phyloP scores from a whole-genome alignment of 2,329 filamentous ascomycete species.

The Pseudogymnoascus sp. region DNA sequence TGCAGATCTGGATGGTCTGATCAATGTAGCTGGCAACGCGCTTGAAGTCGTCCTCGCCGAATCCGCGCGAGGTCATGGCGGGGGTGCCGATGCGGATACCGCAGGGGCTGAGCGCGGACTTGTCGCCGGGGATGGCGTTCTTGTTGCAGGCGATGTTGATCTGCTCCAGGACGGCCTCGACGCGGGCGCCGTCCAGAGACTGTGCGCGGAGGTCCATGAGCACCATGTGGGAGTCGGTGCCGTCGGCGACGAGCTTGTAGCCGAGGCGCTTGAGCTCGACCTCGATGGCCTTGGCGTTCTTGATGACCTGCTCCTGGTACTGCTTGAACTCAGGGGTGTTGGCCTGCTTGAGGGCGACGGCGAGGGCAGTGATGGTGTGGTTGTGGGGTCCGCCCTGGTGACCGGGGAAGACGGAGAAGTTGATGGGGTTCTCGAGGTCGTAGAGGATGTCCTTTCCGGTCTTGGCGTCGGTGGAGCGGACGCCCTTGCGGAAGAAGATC shows the following conservation, averaged over 20 bases:
- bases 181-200: conserved; percentile 82
- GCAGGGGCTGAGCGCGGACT: conserved; percentile 87
- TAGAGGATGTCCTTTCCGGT: conserved; percentile 83
- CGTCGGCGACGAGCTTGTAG: conserved; percentile 90
- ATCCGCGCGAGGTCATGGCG: conserved; percentile 94
- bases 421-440: conserved; percentile 92
- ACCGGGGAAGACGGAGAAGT: conserved; percentile 97
- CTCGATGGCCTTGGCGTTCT: conserved; percentile 89
- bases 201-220: conserved; percentile 86
- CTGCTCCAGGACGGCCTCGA: conserved; percentile 92
- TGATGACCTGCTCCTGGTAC: conserved; percentile 87
- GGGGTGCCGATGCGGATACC: conserved; percentile 95
- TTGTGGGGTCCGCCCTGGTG: conserved; percentile 99
- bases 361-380: conserved; percentile 96
- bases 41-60: conserved; percentile 86
- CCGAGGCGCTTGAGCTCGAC: conserved; percentile 74
- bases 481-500: conserved; percentile 99
- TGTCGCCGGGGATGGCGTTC: conserved; percentile 96
- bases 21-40: conserved; percentile 86
- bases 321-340: conserved; percentile 81
- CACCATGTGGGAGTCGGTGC: conserved; percentile 97
- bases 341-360: conserved; percentile 92
- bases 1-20: conserved; percentile 78
- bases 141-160: conserved; percentile 99
- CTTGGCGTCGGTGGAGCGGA: conserved; percentile 83